These are phyloP conservation scores for Oryza meyeriana DNA, from an alignment of 176 grass and related monocot species.

Conservation along the genomic window DNA sequence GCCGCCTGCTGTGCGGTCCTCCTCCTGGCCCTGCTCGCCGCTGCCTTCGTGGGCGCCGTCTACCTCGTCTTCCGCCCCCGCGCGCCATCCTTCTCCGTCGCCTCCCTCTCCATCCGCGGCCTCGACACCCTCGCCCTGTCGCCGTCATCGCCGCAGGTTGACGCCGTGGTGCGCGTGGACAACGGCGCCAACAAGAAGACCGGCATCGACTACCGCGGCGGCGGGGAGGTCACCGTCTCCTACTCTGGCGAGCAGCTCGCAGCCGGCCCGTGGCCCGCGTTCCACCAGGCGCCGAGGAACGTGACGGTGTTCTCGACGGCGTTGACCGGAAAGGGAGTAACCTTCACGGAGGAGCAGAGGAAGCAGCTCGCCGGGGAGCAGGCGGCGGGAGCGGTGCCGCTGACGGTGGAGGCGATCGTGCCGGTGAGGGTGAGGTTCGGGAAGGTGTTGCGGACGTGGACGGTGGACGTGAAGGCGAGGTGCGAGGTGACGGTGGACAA, in stretches of 20 bases:
- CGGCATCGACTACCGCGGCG: constrained; percentile 60
- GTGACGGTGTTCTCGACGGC: constrained; percentile 41
- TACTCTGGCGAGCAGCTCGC: constrained; percentile 52
- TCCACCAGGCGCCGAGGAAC: constrained; percentile 62
- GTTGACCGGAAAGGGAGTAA: constrained; percentile 28
- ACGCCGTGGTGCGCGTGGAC: constrained; percentile 48
- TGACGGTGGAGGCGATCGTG: constrained; percentile 39
- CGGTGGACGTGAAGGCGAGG: constrained; percentile 54
- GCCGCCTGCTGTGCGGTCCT: constrained; percentile 6
- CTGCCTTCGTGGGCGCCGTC: constrained; percentile 8
- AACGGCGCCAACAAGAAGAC: constrained; percentile 60
- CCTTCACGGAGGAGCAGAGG: constrained; percentile 25
- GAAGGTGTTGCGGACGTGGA: constrained; percentile 58
- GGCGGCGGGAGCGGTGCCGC: constrained; percentile 33
- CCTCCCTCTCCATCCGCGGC: constrained; percentile 46
- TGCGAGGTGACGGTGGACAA: constrained; percentile 67
- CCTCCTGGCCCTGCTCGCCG: constrained; percentile 27
- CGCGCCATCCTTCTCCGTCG: constrained; percentile 60
- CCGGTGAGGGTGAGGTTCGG: constrained; percentile 54
- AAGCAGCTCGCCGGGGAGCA: constrained; percentile 7
- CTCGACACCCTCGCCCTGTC: constrained; percentile 18
- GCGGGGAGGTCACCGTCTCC: constrained; percentile 39
- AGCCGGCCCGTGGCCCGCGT: constrained; percentile 60
- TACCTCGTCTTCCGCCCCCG: constrained; percentile 70
- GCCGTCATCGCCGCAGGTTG: constrained; percentile 29